Percentiles rank a stretch among this genome's conserved stretches.
Conservation (phyloP, 257 asterid genomes). For the Rehmannia glutinosa region DNA sequence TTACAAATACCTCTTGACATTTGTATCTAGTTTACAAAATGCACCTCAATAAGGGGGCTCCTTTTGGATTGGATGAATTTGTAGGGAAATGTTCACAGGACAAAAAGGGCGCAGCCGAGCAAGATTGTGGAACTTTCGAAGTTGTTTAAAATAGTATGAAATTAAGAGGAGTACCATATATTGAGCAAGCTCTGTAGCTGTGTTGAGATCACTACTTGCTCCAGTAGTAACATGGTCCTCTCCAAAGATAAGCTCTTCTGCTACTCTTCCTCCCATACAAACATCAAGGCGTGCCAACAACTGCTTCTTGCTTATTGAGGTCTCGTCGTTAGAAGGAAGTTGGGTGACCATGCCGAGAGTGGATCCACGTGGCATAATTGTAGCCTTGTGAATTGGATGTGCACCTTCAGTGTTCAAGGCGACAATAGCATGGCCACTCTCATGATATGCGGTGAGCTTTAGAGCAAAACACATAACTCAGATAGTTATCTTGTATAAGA, state of each 20-base stretch:
- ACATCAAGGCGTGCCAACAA: conserved; percentile 78
- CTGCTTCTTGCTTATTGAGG: conserved; percentile 75
- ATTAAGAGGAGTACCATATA: conserved; percentile 49
- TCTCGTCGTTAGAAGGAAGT: conserved; percentile 75
- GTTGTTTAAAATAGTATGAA: background rate
- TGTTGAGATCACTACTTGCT: conserved; percentile 71
- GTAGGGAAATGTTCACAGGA: too few relatives aligned
- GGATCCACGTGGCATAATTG: conserved; percentile 77
- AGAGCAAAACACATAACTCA: too few relatives aligned
- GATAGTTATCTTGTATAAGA: too few relatives aligned
- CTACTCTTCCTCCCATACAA: conserved; percentile 89
- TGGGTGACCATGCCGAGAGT: conserved; percentile 86
- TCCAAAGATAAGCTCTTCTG: conserved; percentile 76
- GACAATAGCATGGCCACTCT: conserved; percentile 78
- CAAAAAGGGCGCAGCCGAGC: too few relatives aligned
- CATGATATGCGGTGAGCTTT: conserved; percentile 74
- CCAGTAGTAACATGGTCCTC: conserved; percentile 71
- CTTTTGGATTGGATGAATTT: too few relatives aligned
- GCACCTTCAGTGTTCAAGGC: conserved; percentile 81
- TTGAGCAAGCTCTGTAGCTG: conserved; percentile 79
- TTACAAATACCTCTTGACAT: background rate
- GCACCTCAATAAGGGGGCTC: too few relatives aligned
- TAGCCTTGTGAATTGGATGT: conserved; percentile 80
- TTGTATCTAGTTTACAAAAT: too few relatives aligned
- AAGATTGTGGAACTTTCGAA: background rate